These are phyloP conservation scores for Suhomyces xylopsoci DNA, from an alignment of 805 yeast species.

Conservation along the genomic window DNA sequence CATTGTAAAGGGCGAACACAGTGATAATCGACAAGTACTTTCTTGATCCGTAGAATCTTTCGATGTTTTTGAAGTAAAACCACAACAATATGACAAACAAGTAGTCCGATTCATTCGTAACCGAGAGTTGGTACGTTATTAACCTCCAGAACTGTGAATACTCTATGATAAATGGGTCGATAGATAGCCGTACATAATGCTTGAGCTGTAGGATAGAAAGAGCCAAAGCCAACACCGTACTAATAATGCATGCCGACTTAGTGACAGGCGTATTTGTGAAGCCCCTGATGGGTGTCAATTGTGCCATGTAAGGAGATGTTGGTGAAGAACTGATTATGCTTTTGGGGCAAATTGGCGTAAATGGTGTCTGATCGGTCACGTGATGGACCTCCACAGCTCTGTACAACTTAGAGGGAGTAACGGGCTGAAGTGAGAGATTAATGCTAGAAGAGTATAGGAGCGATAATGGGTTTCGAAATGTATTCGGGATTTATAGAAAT, in stretches of 20 bases:
- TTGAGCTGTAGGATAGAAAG: slow-evolving; percentile 46
- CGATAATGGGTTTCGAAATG: too few relatives aligned
- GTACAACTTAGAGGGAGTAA: not conserved
- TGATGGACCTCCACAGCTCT: not conserved
- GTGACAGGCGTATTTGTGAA: slow-evolving; percentile 46
- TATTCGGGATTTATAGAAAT: too few relatives aligned
- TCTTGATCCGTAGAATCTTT: slow-evolving; percentile 54
- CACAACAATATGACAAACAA: slow-evolving; percentile 42
- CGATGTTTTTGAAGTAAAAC: slow-evolving; percentile 54
- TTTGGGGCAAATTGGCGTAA: not conserved
- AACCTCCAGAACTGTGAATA: slow-evolving; percentile 61
- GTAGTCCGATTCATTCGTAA: slow-evolving; percentile 59
- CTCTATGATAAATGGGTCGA: slow-evolving; percentile 52
- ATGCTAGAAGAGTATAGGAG: too few relatives aligned
- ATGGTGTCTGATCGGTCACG: not conserved
- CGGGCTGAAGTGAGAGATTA: not conserved
- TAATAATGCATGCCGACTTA: slow-evolving; percentile 27
- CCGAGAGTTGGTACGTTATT: slow-evolving; percentile 47
- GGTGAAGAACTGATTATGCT: not conserved
- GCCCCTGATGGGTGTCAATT: slow-evolving; percentile 41
- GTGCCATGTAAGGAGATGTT: slow-evolving; percentile 22
- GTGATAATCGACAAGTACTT: slow-evolving; percentile 49
- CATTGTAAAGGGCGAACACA: slow-evolving; percentile 48
- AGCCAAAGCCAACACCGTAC: slow-evolving; percentile 37
- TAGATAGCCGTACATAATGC: slow-evolving; percentile 39